These are phyloP conservation scores for Penicillium robsamsonii DNA, from an alignment of 495 filamentous ascomycete genomes.

Conservation along the genomic window DNA sequence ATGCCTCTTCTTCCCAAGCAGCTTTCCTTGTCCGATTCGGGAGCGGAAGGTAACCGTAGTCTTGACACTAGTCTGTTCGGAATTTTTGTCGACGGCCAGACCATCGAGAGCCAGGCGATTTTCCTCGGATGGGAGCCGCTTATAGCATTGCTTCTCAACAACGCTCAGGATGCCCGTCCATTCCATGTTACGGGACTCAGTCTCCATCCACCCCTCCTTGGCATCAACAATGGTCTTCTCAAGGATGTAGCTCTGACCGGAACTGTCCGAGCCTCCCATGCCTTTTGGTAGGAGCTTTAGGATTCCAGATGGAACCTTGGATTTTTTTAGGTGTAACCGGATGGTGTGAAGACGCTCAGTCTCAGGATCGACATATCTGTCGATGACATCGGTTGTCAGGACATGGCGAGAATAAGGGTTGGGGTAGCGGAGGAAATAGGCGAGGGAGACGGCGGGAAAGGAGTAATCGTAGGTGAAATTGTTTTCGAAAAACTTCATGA, in stretches of 20 bases:
- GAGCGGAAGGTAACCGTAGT: conserved; percentile 85
- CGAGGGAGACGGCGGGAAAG: conserved; percentile 88
- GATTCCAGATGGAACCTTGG: conserved; percentile 79
- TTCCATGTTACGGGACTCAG: conserved; percentile 80
- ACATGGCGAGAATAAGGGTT: conserved; percentile 97
- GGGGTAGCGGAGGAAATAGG: conserved; percentile 98
- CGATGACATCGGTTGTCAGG: conserved; percentile 92
- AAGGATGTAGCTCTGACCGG: conserved; percentile 79
- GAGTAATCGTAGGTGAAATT: conserved; percentile 87
- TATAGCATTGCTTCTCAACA: conserved; percentile 81
- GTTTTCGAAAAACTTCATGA: conserved; percentile 87
- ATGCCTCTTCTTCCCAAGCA: conserved; percentile 52
- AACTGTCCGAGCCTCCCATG: conserved; percentile 69
- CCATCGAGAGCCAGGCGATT: conserved; percentile 22
- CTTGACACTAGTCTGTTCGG: conserved; percentile 73
- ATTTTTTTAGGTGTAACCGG: conserved; percentile 90
- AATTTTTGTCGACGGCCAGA: conserved; percentile 38
- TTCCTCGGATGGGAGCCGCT: conserved; percentile 39
- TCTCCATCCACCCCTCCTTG: conserved; percentile 83
- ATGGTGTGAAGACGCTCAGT: conserved; percentile 83
- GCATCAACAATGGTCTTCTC: conserved; percentile 89
- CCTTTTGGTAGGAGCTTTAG: conserved; percentile 79
- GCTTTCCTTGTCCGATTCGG: conserved; percentile 69
- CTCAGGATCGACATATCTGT: conserved; percentile 72
- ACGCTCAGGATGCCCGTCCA: conserved; percentile 92